Evolutionary conservation across 495 filamentous ascomycete genomes (phyloP).

Genomic region (Friedmanniomyces simplex): DNA sequence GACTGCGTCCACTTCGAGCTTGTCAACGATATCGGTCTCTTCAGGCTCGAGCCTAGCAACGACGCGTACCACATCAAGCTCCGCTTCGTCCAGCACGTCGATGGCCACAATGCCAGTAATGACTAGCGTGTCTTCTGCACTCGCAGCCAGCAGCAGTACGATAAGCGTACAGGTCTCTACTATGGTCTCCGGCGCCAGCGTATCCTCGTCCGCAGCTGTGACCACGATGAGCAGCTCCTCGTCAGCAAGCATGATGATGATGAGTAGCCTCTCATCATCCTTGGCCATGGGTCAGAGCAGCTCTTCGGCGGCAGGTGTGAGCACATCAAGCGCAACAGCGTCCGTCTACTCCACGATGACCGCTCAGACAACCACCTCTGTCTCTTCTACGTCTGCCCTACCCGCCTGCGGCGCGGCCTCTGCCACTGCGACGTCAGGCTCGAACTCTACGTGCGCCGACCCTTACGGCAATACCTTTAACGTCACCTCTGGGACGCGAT

Average conservation of each 20-base stretch:
- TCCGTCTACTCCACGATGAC: background rate
- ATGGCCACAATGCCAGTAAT: background rate
- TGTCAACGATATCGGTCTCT: background rate
- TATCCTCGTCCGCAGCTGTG: background rate
- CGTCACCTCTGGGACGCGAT: constrained; percentile 1
- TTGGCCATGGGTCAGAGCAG: background rate
- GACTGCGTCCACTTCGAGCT: background rate
- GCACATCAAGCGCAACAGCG: background rate
- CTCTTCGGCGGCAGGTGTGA: background rate
- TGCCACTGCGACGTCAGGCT: background rate
- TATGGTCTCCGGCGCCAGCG: background rate
- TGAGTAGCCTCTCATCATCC: background rate
- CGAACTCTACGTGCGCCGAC: constrained; percentile 3
- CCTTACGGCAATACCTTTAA: constrained; percentile 15
- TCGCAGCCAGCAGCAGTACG: background rate
- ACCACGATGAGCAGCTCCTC: background rate
- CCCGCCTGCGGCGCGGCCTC: constrained; percentile 2
- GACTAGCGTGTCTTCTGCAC: background rate
- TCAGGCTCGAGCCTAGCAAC: background rate
- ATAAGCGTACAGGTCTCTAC: background rate
- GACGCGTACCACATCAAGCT: background rate
- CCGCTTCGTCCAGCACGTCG: background rate
- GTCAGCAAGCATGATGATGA: background rate
- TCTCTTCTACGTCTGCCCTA: background rate
- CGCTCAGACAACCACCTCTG: background rate